Base-by-base conservation (phyloP, 176 grass and related monocot genomes). In the Oryza longistaminata region DNA sequence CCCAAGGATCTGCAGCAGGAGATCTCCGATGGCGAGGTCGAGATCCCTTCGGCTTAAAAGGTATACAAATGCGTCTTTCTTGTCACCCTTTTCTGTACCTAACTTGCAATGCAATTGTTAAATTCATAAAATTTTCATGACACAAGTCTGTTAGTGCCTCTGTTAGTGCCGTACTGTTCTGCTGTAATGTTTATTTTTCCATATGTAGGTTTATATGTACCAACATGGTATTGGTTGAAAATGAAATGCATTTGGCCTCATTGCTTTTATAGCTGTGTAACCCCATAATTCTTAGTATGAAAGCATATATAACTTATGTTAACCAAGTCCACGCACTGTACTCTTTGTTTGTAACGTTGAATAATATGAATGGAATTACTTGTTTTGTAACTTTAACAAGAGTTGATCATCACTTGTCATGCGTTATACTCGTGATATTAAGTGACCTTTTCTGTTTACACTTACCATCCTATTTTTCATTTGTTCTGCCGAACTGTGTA, bases 1-100 rank as follows among this genome's bases (percentile, higher is more conserved):
- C 93, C 93, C 55, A 95, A 95, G 82, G 93, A 95, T 14, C 79
- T 95, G 83, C 93, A 95, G 83, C 80, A 73, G 71, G 90, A 95
- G 93, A 92, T 95, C 49, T 58, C 76, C 9, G 90, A 95, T 21
- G 93, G 93, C 68, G 93, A 95, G 70, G 90, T 95, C n/a, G 93
- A 95, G 79, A 74, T 95, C 58, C 90, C 93, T 29, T 82, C 81
- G 5, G 88, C 85, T 69, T 95, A 78, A 85, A 85, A 87, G 75
- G 80, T 91, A 62, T 15, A 1, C 4, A 13, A 16, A 31, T 1
- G 12, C 0, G 7, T 66, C 40, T 53, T 45, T 27, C 72, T 71
- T 74, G 25, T n/a, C 81, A 22, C 37, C 13, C 3, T 69, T 27
- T 24, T 66, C 11, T 80, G 24, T 81, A 25, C 0, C 60, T 50